These are phyloP conservation scores for Wickerhamomyces sp. DNA, from an alignment of 1,139 yeast species.

Conservation along the genomic window DNA sequence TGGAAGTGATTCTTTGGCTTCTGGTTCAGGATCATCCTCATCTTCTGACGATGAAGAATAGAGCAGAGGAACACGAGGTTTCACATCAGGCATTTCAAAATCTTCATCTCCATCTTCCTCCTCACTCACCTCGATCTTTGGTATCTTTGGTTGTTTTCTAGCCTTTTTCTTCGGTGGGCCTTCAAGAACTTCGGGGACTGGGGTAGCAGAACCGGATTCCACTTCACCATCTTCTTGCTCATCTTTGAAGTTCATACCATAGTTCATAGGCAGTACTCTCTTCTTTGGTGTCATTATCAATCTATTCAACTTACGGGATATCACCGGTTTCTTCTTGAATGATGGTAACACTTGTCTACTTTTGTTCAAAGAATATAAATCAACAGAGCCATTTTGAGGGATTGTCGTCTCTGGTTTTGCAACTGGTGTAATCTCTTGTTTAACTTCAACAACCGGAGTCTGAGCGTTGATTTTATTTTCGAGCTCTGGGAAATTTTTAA, in stretches of 20 bases:
- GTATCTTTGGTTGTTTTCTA: conserved; percentile 6
- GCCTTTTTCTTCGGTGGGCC: conserved; percentile 20
- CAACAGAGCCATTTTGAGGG: conserved; percentile 5
- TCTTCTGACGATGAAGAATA: conserved; percentile 28
- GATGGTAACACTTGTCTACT: conserved; percentile 35
- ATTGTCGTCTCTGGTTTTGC: conserved; percentile 8
- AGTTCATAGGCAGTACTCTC: conserved; percentile 58
- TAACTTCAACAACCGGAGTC: conserved; percentile 19
- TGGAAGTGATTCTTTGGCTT: conserved; percentile 23
- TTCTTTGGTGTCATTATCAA: conserved; percentile 11
- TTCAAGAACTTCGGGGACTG: conserved; percentile 27
- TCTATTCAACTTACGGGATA: conserved; percentile 7
- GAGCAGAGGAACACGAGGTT: conserved; percentile 9
- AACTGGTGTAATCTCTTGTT: conserved; percentile 29
- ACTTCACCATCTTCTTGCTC: conserved; percentile 37
- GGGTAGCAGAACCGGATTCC: conserved; percentile 38
- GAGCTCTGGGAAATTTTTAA: conserved; percentile 52
- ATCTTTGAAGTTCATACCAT: conserved; percentile 58
- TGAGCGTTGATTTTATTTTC: conserved; percentile 33
- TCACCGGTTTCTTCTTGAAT: conserved; percentile 37
- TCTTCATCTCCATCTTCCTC: neutral
- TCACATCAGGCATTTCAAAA: neutral
- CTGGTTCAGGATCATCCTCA: conserved; percentile 22
- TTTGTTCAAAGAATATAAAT: conserved; percentile 13
- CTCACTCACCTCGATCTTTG: neutral